Evolutionary conservation across 176 grass and related monocot species (phyloP).

Genomic region (Oryza glaberrima): DNA sequence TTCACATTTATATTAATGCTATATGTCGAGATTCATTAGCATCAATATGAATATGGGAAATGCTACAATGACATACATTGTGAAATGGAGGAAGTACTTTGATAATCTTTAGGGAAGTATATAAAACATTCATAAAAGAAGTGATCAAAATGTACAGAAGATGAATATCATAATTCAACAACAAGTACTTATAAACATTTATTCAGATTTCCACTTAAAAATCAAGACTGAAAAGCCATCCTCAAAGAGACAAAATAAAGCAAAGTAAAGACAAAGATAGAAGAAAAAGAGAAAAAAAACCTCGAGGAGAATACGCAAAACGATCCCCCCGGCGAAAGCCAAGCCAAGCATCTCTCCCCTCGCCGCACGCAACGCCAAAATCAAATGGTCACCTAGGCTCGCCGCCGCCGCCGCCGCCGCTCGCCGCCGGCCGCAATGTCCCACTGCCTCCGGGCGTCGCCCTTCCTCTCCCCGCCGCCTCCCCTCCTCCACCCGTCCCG

Average conservation of each 20-base stretch:
- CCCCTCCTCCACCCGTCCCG: slow-evolving; percentile 29
- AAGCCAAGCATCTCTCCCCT: slow-evolving; percentile 46
- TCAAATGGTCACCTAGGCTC: slow-evolving; percentile 58
- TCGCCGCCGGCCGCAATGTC: slow-evolving; percentile 63
- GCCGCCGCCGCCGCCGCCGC: slow-evolving; percentile 23
- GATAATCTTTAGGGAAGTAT: too few species aligned
- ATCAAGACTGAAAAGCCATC: background rate
- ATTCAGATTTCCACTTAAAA: too few species aligned
- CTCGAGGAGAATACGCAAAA: slow-evolving; percentile 23
- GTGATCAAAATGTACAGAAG: too few species aligned
- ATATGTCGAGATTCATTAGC: too few species aligned
- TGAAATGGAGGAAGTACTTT: too few species aligned
- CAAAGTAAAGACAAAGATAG: background rate
- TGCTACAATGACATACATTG: too few species aligned
- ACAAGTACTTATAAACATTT: too few species aligned
- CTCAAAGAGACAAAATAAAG: background rate
- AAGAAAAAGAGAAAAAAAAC: background rate
- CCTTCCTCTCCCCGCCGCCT: slow-evolving; percentile 62
- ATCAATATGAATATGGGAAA: too few species aligned
- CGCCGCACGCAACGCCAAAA: slow-evolving; percentile 51
- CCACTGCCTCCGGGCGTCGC: slow-evolving; percentile 44
- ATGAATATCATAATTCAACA: too few species aligned
- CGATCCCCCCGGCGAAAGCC: slow-evolving; percentile 36
- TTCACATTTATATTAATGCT: too few species aligned
- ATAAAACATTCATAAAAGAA: too few species aligned